Evolutionary conservation across 2,329 filamentous ascomycete species (phyloP), one percentile per base, ranked within the genome.

Genomic region (Emergomyces orientalis): DNA sequence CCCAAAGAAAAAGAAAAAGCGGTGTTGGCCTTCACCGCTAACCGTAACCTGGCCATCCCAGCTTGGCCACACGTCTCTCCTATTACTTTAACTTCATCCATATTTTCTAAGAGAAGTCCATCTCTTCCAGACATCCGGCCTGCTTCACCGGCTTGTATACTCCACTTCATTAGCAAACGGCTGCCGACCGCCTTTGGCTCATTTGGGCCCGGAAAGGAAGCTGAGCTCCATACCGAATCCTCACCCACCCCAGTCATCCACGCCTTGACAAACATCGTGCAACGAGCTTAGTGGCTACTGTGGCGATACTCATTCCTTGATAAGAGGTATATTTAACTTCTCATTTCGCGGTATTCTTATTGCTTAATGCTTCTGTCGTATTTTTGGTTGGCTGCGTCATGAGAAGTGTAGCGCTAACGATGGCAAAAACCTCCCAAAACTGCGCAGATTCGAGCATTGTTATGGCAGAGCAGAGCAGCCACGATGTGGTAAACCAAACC

Each of bases 401-500:
- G 66, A 60, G 66, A 66, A 67, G 65, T 62, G 59, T 63, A 67
- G 65, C 64, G 71, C 74, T 75, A 70, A 76, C 68, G 63, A 74
- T 73, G 68, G 68, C 70, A 69, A 56, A 56, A 66, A 68, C 62
- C 45, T 17, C 34, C 34, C 32, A 49, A 17, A 25, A 14, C 30
- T 56, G 25, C 65, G 65, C 76, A 82, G 80, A 76, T 75, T 75
- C 78, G 76, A 76, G 79, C 75, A 79, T 84, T 87, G 85, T 87
- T 86, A 87, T 87, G 85, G 85, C 85, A 86, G 84, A 86, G 84
- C 82, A 84, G 83, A 83, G 78, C 74, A 80, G 79, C 82, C 84
- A 85, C 78, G 82, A 87, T 87, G 85, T 86, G 85, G 84, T 87
- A 86, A 85, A 85, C 80, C 81, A 85, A 82, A 80, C 83, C 80